A percentile compares a stretch with the other conserved stretches of the same genome.
These are phyloP conservation scores for Musa itinerans DNA, from an alignment of 176 grass and related monocot species.

Conservation along the genomic window DNA sequence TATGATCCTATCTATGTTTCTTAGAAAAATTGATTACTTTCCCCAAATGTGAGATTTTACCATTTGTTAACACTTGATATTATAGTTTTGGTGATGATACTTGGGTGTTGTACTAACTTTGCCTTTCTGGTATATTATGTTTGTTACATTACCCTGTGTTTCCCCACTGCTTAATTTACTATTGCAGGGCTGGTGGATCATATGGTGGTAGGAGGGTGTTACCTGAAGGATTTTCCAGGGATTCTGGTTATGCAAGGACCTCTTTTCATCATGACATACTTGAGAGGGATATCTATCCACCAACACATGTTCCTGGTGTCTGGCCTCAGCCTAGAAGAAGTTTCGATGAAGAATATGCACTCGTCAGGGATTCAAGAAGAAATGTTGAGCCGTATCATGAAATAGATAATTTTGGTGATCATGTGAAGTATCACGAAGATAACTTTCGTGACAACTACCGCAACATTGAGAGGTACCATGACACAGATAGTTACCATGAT, in stretches of 20 bases:
- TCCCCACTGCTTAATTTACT: conserved; percentile 31
- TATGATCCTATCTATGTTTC: background rate
- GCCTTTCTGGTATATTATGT: background rate
- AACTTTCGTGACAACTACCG: conserved; percentile 42
- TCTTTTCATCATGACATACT: conserved; percentile 39
- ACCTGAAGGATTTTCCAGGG: conserved; percentile 51
- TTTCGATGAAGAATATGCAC: conserved; percentile 56
- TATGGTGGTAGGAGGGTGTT: conserved; percentile 68
- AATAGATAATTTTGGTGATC: conserved; percentile 27
- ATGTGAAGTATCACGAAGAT: conserved; percentile 42
- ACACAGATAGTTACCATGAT: conserved; percentile 50
- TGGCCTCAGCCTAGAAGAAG: conserved; percentile 75
- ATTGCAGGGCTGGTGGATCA: conserved; percentile 62
- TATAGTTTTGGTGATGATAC: background rate
- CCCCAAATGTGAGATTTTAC: background rate
- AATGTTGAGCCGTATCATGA: conserved; percentile 29
- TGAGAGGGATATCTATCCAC: conserved; percentile 69
- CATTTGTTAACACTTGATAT: background rate
- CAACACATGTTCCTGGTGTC: conserved; percentile 37
- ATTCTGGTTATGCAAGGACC: conserved; percentile 57
- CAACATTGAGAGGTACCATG: conserved; percentile 47
- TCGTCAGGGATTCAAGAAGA: conserved; percentile 64
- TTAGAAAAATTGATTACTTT: background rate
- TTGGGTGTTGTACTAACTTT: background rate
- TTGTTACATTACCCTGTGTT: conserved; percentile 18